Conservation (phyloP, 2,329 filamentous ascomycete species). For the Pseudogymnoascus sp. region DNA sequence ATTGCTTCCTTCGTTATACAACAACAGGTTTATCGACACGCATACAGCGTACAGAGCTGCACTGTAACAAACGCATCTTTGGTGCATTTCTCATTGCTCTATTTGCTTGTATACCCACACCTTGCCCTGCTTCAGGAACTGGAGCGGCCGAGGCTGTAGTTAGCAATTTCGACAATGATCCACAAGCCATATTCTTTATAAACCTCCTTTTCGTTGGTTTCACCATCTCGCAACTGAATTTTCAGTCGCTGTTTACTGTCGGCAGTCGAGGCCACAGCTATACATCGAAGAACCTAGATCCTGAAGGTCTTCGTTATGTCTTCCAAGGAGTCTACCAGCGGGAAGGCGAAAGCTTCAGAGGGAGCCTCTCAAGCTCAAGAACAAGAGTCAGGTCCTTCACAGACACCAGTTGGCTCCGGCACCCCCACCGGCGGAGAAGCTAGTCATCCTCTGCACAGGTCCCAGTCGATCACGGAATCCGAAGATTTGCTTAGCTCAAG, state of each 20-base stretch:
- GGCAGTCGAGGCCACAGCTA: not conserved
- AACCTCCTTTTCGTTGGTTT: slow-evolving; percentile 4
- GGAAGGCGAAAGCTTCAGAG: not conserved
- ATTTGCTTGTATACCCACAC: not conserved
- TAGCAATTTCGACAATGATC: slow-evolving; percentile 7
- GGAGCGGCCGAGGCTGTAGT: not conserved
- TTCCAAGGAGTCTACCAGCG: not conserved
- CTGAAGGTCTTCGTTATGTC: not conserved
- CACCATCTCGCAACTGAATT: not conserved
- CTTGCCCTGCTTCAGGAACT: not conserved
- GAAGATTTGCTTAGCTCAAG: slow-evolving; percentile 47
- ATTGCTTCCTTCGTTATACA: slow-evolving; percentile 2
- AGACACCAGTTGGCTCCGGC: slow-evolving; percentile 27
- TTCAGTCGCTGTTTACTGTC: not conserved
- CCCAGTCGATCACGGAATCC: slow-evolving; percentile 23
- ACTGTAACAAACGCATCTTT: not conserved
- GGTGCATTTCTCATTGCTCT: not conserved
- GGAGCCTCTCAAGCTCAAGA: slow-evolving; percentile 9
- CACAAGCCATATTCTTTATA: not conserved
- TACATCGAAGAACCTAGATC: not conserved
- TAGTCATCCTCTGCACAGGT: slow-evolving; percentile 33
- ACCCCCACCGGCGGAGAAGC: slow-evolving; percentile 44
- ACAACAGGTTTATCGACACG: not conserved
- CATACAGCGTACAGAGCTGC: not conserved
- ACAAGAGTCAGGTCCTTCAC: slow-evolving; percentile 13